Evolutionary conservation across 2,329 filamentous ascomycete species (phyloP).

Genomic region (Colletotrichum melonis): DNA sequence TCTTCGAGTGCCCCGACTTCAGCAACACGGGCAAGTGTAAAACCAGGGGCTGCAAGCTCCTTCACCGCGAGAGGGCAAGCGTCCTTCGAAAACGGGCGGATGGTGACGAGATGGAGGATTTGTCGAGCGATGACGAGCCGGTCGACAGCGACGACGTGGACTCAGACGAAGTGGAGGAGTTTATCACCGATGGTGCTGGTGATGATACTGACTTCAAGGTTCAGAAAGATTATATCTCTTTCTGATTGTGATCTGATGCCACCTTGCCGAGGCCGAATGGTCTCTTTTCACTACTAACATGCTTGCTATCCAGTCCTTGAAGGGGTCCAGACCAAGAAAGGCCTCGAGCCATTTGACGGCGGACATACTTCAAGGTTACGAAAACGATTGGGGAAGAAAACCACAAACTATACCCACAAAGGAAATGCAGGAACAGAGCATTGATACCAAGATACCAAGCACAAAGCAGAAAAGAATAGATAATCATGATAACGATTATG

Average conservation of each 20-base stretch:
- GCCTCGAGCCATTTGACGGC: neutral
- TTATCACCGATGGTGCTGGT: constrained; percentile 65
- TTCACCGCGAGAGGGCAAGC: constrained; percentile 89
- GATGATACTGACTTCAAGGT: constrained; percentile 67
- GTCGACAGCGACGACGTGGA: constrained; percentile 83
- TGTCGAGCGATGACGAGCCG: constrained; percentile 81
- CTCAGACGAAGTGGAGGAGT: constrained; percentile 79
- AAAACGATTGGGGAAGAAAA: constrained; percentile 3
- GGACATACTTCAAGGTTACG: constrained; percentile 7
- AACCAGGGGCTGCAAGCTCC: constrained; percentile 83
- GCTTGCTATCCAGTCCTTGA: constrained; percentile 31
- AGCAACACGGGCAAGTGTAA: constrained; percentile 90
- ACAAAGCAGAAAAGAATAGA: neutral
- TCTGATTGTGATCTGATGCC: constrained; percentile 42
- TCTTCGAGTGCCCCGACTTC: constrained; percentile 94
- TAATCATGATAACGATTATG: neutral
- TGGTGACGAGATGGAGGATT: constrained; percentile 71
- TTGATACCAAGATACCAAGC: constrained; percentile 25
- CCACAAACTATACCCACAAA: constrained; percentile 28
- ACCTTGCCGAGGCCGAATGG: constrained; percentile 18
- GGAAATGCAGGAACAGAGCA: constrained; percentile 1
- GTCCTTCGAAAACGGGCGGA: constrained; percentile 73
- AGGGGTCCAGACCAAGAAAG: constrained; percentile 4
- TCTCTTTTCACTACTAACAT: constrained; percentile 27
- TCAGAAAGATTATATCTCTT: constrained; percentile 69